Evolutionary conservation across 768 basidiomycete species (phyloP).

Genomic region (Candolleomyces eurysporus): DNA sequence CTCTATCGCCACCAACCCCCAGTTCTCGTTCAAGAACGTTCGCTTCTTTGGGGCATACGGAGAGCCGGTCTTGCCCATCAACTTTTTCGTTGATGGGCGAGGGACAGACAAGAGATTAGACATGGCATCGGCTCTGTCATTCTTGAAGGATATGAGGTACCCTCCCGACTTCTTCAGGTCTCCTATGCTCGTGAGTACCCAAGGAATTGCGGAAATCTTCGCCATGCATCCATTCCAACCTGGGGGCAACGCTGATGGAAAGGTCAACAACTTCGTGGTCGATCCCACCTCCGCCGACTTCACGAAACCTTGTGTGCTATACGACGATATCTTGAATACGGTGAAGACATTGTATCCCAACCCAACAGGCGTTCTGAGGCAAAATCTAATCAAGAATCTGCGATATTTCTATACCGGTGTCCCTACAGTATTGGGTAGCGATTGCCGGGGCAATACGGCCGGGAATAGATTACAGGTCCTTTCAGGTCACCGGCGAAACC

Average conservation of each 20-base stretch:
- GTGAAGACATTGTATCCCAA: conserved; percentile 16
- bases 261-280: conserved; percentile 12
- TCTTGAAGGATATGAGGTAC: conserved; percentile 16
- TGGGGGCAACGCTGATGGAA: conserved; percentile 8
- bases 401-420: conserved; percentile 2
- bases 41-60: conserved; percentile 14
- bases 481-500: too few relatives aligned
- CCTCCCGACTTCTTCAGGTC: conserved; percentile 15
- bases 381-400: conserved; percentile 14
- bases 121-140: conserved; percentile 11
- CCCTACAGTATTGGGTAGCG: neutral
- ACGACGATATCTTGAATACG: conserved; percentile 14
- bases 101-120: conserved; percentile 9
- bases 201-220: conserved; percentile 2
- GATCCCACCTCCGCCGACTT: conserved; percentile 13
- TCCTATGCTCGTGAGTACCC: conserved; percentile 1
- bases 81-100: conserved; percentile 20
- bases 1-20: conserved; percentile 19
- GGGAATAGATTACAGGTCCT: too few relatives aligned
- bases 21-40: conserved; percentile 12
- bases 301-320: conserved; percentile 10
- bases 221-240: conserved; percentile 11
- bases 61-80: conserved; percentile 13
- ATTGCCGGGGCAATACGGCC: too few relatives aligned
- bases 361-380: conserved; percentile 12